phyloP scores from a whole-genome alignment of 305 asterid species.

The Fraxinus floribunda region DNA sequence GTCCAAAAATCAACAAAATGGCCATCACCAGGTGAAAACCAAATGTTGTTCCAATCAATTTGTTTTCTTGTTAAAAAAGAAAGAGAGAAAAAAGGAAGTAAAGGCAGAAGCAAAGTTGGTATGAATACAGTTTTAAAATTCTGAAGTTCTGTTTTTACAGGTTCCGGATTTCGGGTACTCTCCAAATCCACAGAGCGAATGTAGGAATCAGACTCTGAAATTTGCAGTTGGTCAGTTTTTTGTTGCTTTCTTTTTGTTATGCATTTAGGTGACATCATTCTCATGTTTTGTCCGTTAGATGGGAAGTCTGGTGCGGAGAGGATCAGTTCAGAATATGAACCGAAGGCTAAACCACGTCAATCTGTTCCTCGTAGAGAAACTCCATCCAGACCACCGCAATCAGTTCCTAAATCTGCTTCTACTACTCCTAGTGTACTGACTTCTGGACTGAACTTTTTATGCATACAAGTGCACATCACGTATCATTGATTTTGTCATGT shows the following conservation, averaged over 20 bases:
- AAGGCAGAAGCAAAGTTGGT: slow-evolving; percentile 12
- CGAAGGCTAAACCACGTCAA: slow-evolving; percentile 59
- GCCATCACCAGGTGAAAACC: slow-evolving; percentile 76
- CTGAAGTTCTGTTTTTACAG: slow-evolving; percentile 50
- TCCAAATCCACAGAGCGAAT: slow-evolving; percentile 81
- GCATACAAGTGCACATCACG: background rate
- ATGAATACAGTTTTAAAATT: slow-evolving; percentile 19
- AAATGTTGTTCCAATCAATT: slow-evolving; percentile 27
- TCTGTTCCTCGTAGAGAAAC: slow-evolving; percentile 53
- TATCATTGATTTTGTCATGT: background rate
- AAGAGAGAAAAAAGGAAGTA: slow-evolving; percentile 1
- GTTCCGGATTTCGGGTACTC: slow-evolving; percentile 80
- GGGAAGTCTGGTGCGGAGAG: slow-evolving; percentile 73
- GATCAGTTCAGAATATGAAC: slow-evolving; percentile 55
- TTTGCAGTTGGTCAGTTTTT: background rate
- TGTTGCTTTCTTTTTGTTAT: background rate
- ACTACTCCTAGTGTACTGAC: slow-evolving; percentile 62
- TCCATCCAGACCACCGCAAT: slow-evolving; percentile 65
- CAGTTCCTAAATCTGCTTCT: slow-evolving; percentile 64
- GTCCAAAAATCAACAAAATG: slow-evolving; percentile 62
- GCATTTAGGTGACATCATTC: slow-evolving; percentile 13
- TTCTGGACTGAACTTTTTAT: slow-evolving; percentile 17
- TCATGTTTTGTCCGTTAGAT: slow-evolving; percentile 38
- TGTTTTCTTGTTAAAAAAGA: slow-evolving; percentile 12
- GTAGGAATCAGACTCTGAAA: slow-evolving; percentile 26